Percentiles rank a stretch among this genome's conserved stretches.
phyloP scores from a whole-genome alignment of 2,329 filamentous ascomycete genomes.

The Aulographum hederae region DNA sequence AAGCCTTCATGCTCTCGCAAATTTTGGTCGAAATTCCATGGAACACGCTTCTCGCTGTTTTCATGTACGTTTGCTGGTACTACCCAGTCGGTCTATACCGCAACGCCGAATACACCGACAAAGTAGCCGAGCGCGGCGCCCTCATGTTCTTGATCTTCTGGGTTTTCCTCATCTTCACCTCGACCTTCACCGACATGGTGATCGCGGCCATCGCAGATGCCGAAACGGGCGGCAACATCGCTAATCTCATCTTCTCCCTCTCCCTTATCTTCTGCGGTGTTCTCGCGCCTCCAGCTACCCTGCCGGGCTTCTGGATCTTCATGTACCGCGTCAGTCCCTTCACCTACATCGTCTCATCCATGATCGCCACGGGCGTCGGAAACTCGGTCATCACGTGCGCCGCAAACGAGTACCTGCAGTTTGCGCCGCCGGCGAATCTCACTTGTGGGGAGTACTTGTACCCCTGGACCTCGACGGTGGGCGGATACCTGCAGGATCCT shows the following conservation, averaged over 20 bases:
- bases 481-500: constrained; percentile 19
- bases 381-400: constrained; percentile 49
- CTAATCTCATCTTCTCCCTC: constrained; percentile 56
- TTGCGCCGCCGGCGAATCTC: constrained; percentile 39
- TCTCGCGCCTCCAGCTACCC: constrained; percentile 39
- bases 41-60: constrained; percentile 57
- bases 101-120: constrained; percentile 44
- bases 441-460: constrained; percentile 41
- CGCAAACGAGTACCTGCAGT: constrained; percentile 47
- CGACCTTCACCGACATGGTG: constrained; percentile 62
- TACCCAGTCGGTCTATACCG: constrained; percentile 59
- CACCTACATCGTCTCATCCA: constrained; percentile 59
- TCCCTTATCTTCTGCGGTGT: constrained; percentile 62
- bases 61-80: constrained; percentile 72
- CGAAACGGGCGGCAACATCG: constrained; percentile 58
- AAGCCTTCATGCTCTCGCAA: constrained; percentile 67
- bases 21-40: constrained; percentile 75
- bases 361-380: constrained; percentile 53
- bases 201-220: constrained; percentile 60
- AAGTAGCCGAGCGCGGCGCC: constrained; percentile 49
- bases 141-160: constrained; percentile 65
- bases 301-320: constrained; percentile 67
- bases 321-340: constrained; percentile 73
- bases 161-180: constrained; percentile 62
- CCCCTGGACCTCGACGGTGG: constrained; percentile 11